Evolutionary conservation across 176 grass and related monocot genomes (phyloP).

Genomic region (Chloris gayana): DNA sequence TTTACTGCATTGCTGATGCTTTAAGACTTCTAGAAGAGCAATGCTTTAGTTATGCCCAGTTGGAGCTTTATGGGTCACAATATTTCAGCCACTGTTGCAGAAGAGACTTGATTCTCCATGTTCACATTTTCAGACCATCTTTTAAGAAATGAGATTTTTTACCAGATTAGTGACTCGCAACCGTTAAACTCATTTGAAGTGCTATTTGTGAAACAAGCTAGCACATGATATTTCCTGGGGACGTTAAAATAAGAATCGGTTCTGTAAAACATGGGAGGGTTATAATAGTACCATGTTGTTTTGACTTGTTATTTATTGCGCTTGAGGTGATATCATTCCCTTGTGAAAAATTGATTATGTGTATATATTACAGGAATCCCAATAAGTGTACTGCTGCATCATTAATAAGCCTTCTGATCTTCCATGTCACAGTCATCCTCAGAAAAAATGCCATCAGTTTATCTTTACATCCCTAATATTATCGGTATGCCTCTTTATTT

Average conservation of each 20-base stretch:
- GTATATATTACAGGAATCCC: slow-evolving; percentile 14
- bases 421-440: slow-evolving; percentile 41
- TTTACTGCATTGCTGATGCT: no score
- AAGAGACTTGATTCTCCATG: not conserved
- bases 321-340: not conserved
- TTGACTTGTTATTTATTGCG: not conserved
- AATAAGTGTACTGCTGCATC: not conserved
- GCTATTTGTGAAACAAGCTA: not conserved
- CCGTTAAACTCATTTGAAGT: not conserved
- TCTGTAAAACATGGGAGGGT: not conserved
- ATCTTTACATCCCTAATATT: slow-evolving; percentile 93
- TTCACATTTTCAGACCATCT: not conserved
- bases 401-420: not conserved
- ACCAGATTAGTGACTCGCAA: not conserved
- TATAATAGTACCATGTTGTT: not conserved
- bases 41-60: no score
- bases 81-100: not conserved
- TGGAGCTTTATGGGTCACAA: no score
- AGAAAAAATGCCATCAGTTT: slow-evolving; percentile 52
- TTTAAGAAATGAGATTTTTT: not conserved
- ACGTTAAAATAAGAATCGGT: not conserved
- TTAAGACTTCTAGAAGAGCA: no score
- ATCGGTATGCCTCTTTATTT: slow-evolving; percentile 43
- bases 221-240: not conserved
- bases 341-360: not conserved